Conservation (phyloP, 2,329 filamentous ascomycete species). For the Calcarisporium arbuscula region DNA sequence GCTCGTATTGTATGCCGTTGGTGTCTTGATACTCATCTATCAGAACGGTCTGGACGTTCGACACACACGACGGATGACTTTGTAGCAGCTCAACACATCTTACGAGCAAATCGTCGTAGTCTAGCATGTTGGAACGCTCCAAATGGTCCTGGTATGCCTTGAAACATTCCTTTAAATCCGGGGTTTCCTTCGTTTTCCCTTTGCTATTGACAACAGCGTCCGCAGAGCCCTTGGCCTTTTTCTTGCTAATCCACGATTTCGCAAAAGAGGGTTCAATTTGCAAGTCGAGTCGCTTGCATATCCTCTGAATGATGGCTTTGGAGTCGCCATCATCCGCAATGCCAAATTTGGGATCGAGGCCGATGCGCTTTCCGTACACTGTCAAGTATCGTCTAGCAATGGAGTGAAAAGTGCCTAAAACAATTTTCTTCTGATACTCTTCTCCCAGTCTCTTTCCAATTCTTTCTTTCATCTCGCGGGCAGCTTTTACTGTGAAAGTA, state of each 20-base stretch:
- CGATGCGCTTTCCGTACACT: conserved; percentile 78
- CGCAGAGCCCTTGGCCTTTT: conserved; percentile 50
- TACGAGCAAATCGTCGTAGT: conserved; percentile 90
- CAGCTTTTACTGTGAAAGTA: conserved; percentile 95
- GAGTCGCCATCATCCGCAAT: conserved; percentile 85
- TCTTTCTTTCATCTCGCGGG: conserved; percentile 85
- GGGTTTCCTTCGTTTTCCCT: conserved; percentile 31
- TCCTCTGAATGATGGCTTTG: conserved; percentile 70
- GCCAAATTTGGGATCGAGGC: conserved; percentile 74
- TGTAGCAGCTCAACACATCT: conserved; percentile 74
- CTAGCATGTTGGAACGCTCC: conserved; percentile 70
- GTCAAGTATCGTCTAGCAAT: conserved; percentile 80
- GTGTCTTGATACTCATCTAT: conserved; percentile 99
- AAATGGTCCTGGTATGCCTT: conserved; percentile 73
- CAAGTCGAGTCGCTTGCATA: conserved; percentile 68
- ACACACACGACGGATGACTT: conserved; percentile 70
- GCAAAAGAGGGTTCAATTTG: conserved; percentile 63
- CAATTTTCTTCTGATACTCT: conserved; percentile 65
- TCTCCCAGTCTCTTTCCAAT: conserved; percentile 77
- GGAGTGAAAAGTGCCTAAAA: conserved; percentile 92
- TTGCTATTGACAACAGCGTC: conserved; percentile 34
- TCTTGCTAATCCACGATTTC: conserved; percentile 69
- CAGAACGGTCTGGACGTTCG: conserved; percentile 82
- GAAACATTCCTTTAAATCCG: conserved; percentile 63
- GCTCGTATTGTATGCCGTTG: conserved; percentile 87